Evolutionary conservation across 1,139 yeast species (phyloP), one percentile per base, ranked within the genome.

Genomic region (Yamadazyma kanchanaburiensis): DNA sequence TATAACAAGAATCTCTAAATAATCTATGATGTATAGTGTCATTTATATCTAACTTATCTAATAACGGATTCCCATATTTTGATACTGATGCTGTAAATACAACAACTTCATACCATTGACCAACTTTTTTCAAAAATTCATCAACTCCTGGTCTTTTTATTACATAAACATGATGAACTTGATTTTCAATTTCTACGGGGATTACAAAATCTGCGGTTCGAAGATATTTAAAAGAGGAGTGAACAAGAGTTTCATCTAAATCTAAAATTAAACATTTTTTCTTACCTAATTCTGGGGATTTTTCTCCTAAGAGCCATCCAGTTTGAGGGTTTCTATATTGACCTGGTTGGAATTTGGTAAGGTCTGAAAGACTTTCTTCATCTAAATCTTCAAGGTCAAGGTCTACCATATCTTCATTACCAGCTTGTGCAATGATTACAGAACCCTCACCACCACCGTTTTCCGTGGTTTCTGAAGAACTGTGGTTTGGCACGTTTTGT

Each of bases 141-240:
- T 91, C 98, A 29, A 94, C 98, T 1, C 98, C 98, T 1, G 99
- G 99, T 48, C 99, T 75, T 53, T 94, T 91, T 35, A 89, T 87
- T 19, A 91, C 98, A 55, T 88, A 91, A 27, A 91, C 98, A 51
- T 87, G 94, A 57, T 94, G 97, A 19, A 81, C 72, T 55, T 85
- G 94, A 48, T 81, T 81, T 50, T 91, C 96, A 40, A 91, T 91
- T 56, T 68, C 74, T 27, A 69, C 75, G 7, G 96, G 95, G 31
- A 94, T 86, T 28, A 94, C 95, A 60, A 91, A 91, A 59, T 91
- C 98, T 1, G 96, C 96, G 25, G 88, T 84, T 39, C 94, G 76
- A 38, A 91, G 73, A 55, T 82, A 87, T 58, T 91, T 89, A 68
- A 91, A 91, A 6, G 95, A 84, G 4, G 96, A 86, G 55, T 91